Percentiles rank a stretch among this genome's conserved stretches.
Conservation (phyloP, 306 rosid species). For the Cucurbita argyrosperma region DNA sequence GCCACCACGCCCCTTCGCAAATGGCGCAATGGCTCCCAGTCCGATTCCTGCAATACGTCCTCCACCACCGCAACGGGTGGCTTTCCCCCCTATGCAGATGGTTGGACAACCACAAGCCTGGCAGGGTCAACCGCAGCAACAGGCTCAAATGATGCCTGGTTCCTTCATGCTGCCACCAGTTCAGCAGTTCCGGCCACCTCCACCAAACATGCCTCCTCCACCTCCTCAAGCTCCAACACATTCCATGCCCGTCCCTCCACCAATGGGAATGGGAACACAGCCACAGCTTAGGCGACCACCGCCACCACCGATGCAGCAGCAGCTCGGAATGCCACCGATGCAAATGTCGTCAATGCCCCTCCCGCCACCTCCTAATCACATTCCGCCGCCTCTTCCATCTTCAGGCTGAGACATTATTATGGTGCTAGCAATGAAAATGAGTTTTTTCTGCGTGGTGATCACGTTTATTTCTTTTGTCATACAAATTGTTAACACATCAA, state of each 20-base stretch:
- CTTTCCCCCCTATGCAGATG: slow-evolving; percentile 58
- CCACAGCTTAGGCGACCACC: slow-evolving; percentile 70
- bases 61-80: slow-evolving; percentile 60
- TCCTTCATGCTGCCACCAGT: slow-evolving; percentile 46
- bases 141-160: slow-evolving; percentile 41
- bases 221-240: slow-evolving; percentile 46
- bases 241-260: slow-evolving; percentile 80
- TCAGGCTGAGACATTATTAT: neutral
- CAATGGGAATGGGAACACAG: slow-evolving; percentile 58
- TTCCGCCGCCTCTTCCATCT: slow-evolving; percentile 27
- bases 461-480: neutral
- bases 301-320: slow-evolving; percentile 64
- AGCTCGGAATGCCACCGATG: slow-evolving; percentile 37
- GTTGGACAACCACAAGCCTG: slow-evolving; percentile 51
- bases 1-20: slow-evolving; percentile 78
- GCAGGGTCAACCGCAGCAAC: slow-evolving; percentile 72
- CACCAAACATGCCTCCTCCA: slow-evolving; percentile 54
- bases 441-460: neutral
- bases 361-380: slow-evolving; percentile 37
- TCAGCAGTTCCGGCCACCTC: slow-evolving; percentile 88
- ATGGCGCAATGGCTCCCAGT: slow-evolving; percentile 47
- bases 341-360: slow-evolving; percentile 54
- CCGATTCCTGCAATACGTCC: slow-evolving; percentile 55
- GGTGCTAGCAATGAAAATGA: neutral
- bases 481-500: neutral